phyloP scores from a whole-genome alignment of 129 eudicot species.

The Escallonia rubra region DNA sequence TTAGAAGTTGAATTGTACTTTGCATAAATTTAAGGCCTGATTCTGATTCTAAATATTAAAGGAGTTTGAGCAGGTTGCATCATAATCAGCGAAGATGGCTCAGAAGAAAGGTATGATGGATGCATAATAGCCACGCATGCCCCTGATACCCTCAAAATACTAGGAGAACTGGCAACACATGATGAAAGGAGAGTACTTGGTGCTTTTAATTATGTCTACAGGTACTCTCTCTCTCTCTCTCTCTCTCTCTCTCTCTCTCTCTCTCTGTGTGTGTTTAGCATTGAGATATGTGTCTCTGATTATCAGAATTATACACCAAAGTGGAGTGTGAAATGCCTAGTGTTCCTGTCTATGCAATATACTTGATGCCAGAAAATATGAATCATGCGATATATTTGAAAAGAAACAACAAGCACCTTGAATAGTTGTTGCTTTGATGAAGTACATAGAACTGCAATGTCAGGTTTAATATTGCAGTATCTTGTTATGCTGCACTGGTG shows the following conservation, averaged over 20 bases:
- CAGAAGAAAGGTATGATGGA: constrained; percentile 52
- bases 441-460: too few relatives aligned
- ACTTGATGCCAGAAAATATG: too few relatives aligned
- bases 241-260: background rate
- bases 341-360: too few relatives aligned
- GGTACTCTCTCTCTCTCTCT: constrained; percentile 27
- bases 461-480: too few relatives aligned
- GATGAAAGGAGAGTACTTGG: constrained; percentile 81
- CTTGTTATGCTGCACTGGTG: background rate
- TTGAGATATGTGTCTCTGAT: background rate
- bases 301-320: too few relatives aligned
- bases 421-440: too few relatives aligned
- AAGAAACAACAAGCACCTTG: too few relatives aligned
- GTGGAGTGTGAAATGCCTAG: too few relatives aligned
- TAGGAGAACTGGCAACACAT: constrained; percentile 74
- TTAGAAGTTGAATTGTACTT: constrained; percentile 1
- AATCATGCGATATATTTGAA: too few relatives aligned
- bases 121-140: constrained; percentile 89
- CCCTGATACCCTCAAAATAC: constrained; percentile 74
- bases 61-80: constrained; percentile 42
- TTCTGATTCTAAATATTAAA: constrained; percentile 9
- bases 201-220: constrained; percentile 82
- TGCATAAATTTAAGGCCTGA: background rate
- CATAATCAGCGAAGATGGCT: constrained; percentile 49
- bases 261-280: background rate